phyloP scores from a whole-genome alignment of 495 filamentous ascomycete genomes.

The Penicillium bialowiezense region DNA sequence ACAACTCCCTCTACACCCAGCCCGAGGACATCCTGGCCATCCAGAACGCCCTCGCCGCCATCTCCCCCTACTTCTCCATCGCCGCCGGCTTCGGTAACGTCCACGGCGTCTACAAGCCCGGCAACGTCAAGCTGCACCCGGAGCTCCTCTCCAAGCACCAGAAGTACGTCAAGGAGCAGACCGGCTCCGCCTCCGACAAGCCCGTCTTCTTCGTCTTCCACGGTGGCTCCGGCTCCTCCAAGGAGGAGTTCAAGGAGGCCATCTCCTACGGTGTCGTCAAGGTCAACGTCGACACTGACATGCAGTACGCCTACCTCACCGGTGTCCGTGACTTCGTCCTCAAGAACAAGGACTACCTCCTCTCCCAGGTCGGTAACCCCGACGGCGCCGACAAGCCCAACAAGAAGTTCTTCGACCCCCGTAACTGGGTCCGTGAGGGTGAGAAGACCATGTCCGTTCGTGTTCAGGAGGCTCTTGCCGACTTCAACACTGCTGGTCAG shows the following conservation, averaged over 20 bases:
- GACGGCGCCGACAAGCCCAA: conserved; percentile 96
- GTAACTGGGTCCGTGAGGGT: conserved; percentile 77
- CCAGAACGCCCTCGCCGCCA: conserved; percentile 72
- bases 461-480: conserved; percentile 74
- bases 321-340: conserved; percentile 93
- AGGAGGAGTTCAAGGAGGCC: conserved; percentile 82
- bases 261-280: conserved; percentile 95
- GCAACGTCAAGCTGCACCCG: conserved; percentile 93
- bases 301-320: conserved; percentile 71
- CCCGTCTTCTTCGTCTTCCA: conserved; percentile 99
- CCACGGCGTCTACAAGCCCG: conserved; percentile 98
- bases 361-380: conserved; percentile 85
- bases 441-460: conserved; percentile 94
- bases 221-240: conserved; percentile 87
- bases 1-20: conserved; percentile 95
- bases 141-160: conserved; percentile 95
- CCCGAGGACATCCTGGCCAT: conserved; percentile 92
- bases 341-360: conserved; percentile 92
- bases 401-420: conserved; percentile 96
- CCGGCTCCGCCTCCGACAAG: conserved; percentile 65
- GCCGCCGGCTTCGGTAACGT: conserved; percentile 98
- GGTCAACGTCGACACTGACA: conserved; percentile 83
- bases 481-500: conserved; percentile 87
- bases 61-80: conserved; percentile 95
- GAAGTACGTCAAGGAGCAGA: conserved; percentile 77